Conservation (phyloP, 257 asterid genomes). For the Ophiorrhiza pumila region DNA sequence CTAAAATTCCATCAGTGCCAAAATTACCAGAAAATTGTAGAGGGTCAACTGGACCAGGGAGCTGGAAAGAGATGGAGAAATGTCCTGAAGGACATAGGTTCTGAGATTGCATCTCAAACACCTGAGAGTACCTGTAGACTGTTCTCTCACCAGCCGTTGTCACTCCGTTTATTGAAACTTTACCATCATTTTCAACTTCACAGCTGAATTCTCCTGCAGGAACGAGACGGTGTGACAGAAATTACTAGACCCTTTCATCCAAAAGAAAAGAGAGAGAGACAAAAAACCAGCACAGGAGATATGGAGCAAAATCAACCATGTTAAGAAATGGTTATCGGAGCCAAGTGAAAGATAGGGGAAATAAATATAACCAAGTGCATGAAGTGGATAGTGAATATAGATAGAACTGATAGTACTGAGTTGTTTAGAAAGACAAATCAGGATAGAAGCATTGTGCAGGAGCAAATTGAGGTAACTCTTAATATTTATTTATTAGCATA, state of each 20-base stretch:
- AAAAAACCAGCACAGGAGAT: not conserved
- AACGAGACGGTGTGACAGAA: not conserved
- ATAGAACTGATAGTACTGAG: not conserved
- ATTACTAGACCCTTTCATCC: not conserved
- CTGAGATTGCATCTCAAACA: slow-evolving; percentile 71
- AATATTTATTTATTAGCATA: not conserved
- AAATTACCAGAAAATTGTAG: slow-evolving; percentile 66
- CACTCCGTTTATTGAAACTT: slow-evolving; percentile 61
- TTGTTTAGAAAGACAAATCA: not conserved
- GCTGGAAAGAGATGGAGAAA: slow-evolving; percentile 65
- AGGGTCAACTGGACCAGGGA: slow-evolving; percentile 89
- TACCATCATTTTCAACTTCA: slow-evolving; percentile 72
- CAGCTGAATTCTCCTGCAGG: slow-evolving; percentile 71
- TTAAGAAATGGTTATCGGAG: too few species aligned
- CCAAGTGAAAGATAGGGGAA: not conserved
- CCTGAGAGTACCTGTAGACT: slow-evolving; percentile 43
- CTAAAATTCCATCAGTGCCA: slow-evolving; percentile 73
- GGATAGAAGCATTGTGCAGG: not conserved
- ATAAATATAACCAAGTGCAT: not conserved
- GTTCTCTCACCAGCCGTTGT: slow-evolving; percentile 56
- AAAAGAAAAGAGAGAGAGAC: not conserved
- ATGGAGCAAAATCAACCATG: not conserved
- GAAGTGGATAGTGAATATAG: not conserved
- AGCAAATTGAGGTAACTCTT: not conserved
- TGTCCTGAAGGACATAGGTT: slow-evolving; percentile 77